These are phyloP conservation scores for Acacia confusa DNA, from an alignment of 306 rosid species.

Conservation along the genomic window DNA sequence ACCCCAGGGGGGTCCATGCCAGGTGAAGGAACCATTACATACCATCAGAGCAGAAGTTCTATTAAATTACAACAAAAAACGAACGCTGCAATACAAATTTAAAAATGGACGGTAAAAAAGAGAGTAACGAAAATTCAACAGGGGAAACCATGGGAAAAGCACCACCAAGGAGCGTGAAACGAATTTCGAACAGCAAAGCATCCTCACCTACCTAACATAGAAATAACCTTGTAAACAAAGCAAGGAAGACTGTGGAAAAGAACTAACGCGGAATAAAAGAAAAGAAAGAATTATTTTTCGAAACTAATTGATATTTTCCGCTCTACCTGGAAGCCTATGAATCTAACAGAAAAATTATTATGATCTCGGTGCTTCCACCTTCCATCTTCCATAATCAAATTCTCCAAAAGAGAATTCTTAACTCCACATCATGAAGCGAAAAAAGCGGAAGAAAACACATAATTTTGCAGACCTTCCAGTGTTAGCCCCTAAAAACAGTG, in stretches of 20 bases:
- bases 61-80: constrained; percentile 22
- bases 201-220: constrained; percentile 46
- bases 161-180: constrained; percentile 22
- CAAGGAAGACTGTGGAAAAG: constrained; percentile 8
- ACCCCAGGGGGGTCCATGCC: too few relatives aligned
- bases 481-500: constrained; percentile 22
- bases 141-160: constrained; percentile 31
- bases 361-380: neutral
- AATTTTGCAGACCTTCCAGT: neutral
- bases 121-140: neutral
- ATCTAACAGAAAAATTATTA: neutral
- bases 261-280: neutral
- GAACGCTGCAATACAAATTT: neutral
- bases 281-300: neutral
- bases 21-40: constrained; percentile 8
- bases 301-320: neutral
- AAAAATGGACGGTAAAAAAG: constrained; percentile 2
- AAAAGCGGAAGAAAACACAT: neutral
- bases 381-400: neutral
- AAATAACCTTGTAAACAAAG: constrained; percentile 31
- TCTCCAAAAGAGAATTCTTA: neutral
- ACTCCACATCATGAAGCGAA: neutral
- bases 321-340: constrained; percentile 7
- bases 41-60: neutral
- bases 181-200: constrained; percentile 35